Conservation (phyloP, 257 asterid species). For the Anisodus tanguticus region DNA sequence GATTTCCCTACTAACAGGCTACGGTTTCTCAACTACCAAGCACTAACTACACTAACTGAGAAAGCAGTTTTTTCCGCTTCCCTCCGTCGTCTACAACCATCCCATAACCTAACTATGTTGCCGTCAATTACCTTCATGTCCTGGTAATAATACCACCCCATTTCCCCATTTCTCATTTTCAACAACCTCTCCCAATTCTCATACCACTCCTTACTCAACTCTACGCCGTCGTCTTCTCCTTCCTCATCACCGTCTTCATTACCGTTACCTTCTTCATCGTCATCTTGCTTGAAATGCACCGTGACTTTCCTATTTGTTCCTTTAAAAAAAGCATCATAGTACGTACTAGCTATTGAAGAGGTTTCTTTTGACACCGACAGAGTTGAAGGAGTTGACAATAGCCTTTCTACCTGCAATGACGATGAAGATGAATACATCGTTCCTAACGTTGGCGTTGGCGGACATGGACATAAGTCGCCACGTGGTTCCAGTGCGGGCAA, state of each 20-base stretch:
- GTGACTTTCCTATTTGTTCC: conserved; percentile 59
- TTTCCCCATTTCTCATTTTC: conserved; percentile 56
- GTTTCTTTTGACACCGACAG: background rate
- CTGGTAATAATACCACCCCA: conserved; percentile 64
- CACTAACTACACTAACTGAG: conserved; percentile 31
- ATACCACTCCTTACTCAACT: conserved; percentile 36
- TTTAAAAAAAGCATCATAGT: background rate
- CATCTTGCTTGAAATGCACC: conserved; percentile 40
- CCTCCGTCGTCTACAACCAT: conserved; percentile 42
- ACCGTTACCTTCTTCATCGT: background rate
- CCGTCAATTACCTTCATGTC: conserved; percentile 63
- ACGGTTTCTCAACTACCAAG: conserved; percentile 32
- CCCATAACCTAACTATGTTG: conserved; percentile 80
- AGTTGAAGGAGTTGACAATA: too few relatives aligned
- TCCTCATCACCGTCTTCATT: background rate
- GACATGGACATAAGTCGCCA: background rate
- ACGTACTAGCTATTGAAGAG: background rate
- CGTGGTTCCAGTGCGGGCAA: background rate
- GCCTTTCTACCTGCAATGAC: background rate
- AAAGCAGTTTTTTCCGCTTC: conserved; percentile 31
- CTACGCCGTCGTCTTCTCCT: background rate
- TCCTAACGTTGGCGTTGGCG: background rate
- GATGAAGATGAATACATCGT: background rate
- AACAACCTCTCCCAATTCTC: conserved; percentile 48
- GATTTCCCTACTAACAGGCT: background rate